Percentiles rank a stretch among this genome's conserved stretches.
Evolutionary conservation across 2,329 filamentous ascomycete species (phyloP).

Genomic region (Aspergillus arachidicola): DNA sequence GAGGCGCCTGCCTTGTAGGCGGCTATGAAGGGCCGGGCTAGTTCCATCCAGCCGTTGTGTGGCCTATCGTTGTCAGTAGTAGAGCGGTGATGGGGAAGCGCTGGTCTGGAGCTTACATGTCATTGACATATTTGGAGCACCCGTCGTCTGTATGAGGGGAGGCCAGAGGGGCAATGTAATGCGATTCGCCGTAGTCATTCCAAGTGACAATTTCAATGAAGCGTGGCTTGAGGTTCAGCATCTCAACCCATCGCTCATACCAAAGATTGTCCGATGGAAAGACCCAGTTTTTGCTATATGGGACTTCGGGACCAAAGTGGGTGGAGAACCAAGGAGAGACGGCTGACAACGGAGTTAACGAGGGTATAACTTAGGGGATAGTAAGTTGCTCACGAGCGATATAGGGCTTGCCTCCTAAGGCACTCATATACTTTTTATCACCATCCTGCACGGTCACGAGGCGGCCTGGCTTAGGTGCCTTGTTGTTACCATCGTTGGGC

Average conservation of each 20-base stretch:
- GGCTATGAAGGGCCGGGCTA: conserved; percentile 57
- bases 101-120: conserved; percentile 29
- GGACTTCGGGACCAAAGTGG: conserved; percentile 49
- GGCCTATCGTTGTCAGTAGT: conserved; percentile 35
- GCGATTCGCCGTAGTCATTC: conserved; percentile 59
- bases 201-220: conserved; percentile 53
- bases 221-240: conserved; percentile 48
- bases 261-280: conserved; percentile 50
- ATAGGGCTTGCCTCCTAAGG: conserved; percentile 48
- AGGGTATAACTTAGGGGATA: not conserved
- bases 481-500: conserved; percentile 48
- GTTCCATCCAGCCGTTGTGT: conserved; percentile 57
- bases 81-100: not conserved
- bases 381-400: conserved; percentile 45
- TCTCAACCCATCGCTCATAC: conserved; percentile 46
- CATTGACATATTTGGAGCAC: conserved; percentile 53
- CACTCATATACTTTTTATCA: conserved; percentile 38
- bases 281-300: conserved; percentile 57
- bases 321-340: conserved; percentile 56
- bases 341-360: conserved; percentile 22
- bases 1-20: conserved; percentile 55
- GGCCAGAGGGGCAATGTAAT: conserved; percentile 55
- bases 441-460: conserved; percentile 45
- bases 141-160: conserved; percentile 39
- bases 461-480: conserved; percentile 47